Evolutionary conservation across 1,139 yeast species (phyloP).

Genomic region (Lodderomyces elongisporus): DNA sequence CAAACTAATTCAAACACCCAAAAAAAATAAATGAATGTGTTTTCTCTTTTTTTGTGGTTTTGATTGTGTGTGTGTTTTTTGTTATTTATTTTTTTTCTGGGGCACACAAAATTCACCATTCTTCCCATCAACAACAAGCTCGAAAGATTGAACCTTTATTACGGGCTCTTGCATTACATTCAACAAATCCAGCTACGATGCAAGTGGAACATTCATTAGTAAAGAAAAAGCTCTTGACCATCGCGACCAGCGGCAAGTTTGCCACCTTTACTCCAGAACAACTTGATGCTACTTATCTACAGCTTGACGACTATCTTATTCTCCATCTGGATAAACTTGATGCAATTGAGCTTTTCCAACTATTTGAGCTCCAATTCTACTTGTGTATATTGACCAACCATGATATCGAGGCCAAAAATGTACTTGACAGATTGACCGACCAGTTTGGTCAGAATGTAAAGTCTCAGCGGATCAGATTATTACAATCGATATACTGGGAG

Average conservation of each 20-base stretch:
- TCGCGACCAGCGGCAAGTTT: conserved; percentile 32
- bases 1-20: too few species aligned
- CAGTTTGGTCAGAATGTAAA: conserved; percentile 47
- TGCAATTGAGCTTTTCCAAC: conserved; percentile 49
- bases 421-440: conserved; percentile 61
- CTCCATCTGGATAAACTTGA: conserved; percentile 26
- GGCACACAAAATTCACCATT: too few species aligned
- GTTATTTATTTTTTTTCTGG: too few species aligned
- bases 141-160: too few species aligned
- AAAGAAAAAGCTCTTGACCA: conserved; percentile 22
- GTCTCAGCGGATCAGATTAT: conserved; percentile 54
- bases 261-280: conserved; percentile 33
- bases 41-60: too few species aligned
- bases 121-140: too few species aligned
- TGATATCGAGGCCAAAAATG: conserved; percentile 66
- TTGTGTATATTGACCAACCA: conserved; percentile 58
- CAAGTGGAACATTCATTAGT: conserved; percentile 13
- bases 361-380: conserved; percentile 70
- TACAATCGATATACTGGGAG: conserved; percentile 55
- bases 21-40: too few species aligned
- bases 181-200: too few species aligned
- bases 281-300: conserved; percentile 26
- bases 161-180: too few species aligned
- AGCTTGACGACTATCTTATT: conserved; percentile 28
- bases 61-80: too few species aligned